Conservation (phyloP, 441 rosid genomes). For the Mallotus repandus region DNA sequence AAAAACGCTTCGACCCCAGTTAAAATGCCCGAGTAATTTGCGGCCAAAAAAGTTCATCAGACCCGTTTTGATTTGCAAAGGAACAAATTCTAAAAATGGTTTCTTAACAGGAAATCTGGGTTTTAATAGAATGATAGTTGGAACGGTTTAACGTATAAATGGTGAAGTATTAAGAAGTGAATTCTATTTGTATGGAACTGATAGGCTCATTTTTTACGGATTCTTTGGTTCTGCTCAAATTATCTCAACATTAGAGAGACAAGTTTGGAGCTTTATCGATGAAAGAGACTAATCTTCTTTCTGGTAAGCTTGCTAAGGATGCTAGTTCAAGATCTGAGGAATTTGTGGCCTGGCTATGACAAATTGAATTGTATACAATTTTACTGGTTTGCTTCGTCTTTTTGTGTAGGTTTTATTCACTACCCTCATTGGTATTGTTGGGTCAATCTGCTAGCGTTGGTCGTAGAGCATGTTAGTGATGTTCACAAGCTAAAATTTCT, state of each 20-base stretch:
- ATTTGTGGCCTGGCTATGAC: too few relatives aligned
- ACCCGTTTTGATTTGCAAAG: conserved; percentile 43
- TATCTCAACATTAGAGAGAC: not conserved
- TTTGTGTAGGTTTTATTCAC: too few relatives aligned
- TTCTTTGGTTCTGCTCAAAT: not conserved
- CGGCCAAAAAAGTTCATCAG: conserved; percentile 63
- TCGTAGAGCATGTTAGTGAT: too few relatives aligned
- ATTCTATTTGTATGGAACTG: conserved; percentile 33
- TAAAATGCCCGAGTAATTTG: conserved; percentile 44
- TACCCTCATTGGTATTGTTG: too few relatives aligned
- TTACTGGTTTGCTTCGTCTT: too few relatives aligned
- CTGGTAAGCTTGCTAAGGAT: too few relatives aligned
- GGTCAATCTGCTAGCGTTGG: too few relatives aligned
- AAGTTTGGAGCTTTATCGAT: too few relatives aligned
- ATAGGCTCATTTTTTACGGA: conserved; percentile 19
- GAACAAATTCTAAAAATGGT: conserved; percentile 41
- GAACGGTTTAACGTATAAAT: conserved; percentile 17
- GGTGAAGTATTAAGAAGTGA: conserved; percentile 44
- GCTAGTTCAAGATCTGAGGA: too few relatives aligned
- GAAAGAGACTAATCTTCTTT: too few relatives aligned
- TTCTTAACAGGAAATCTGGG: conserved; percentile 28
- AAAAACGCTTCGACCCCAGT: conserved; percentile 52
- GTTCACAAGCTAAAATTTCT: too few relatives aligned
- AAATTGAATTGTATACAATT: too few relatives aligned
- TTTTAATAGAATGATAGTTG: conserved; percentile 29